A percentile compares a stretch with the other conserved stretches of the same genome.
phyloP scores from a whole-genome alignment of 331 rosid species.

The Erythrophleum ivorense region DNA sequence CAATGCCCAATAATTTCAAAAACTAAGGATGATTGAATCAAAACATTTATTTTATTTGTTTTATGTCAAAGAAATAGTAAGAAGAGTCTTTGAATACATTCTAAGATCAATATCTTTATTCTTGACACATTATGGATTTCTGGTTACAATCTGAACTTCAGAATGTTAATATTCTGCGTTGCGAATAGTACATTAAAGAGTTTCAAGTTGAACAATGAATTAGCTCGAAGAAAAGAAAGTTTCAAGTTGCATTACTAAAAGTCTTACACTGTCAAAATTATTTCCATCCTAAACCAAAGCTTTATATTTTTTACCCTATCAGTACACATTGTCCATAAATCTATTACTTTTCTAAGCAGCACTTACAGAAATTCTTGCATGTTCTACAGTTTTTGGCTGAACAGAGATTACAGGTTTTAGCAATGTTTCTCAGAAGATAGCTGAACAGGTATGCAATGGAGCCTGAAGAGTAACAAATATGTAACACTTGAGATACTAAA shows the following conservation, averaged over 20 bases:
- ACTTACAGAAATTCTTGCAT: too few species aligned
- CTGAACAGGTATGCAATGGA: background rate
- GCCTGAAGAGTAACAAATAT: background rate
- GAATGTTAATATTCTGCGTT: background rate
- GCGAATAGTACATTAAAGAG: background rate
- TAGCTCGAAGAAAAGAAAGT: background rate
- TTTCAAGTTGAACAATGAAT: background rate
- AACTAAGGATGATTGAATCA: background rate
- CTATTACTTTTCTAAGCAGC: background rate
- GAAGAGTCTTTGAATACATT: background rate
- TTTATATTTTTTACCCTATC: background rate
- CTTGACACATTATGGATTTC: background rate
- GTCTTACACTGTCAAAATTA: background rate
- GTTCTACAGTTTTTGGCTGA: background rate
- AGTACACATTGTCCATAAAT: background rate
- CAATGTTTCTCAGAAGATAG: background rate
- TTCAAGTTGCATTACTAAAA: background rate
- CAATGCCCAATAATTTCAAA: background rate
- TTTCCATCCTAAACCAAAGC: background rate
- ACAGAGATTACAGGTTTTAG: background rate
- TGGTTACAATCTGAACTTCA: background rate
- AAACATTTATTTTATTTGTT: background rate
- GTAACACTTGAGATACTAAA: background rate
- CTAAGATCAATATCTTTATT: background rate
- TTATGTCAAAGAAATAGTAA: background rate